Evolutionary conservation across 805 yeast genomes (phyloP), one percentile per base, ranked within the genome.

Genomic region (Grigorovia humatica): DNA sequence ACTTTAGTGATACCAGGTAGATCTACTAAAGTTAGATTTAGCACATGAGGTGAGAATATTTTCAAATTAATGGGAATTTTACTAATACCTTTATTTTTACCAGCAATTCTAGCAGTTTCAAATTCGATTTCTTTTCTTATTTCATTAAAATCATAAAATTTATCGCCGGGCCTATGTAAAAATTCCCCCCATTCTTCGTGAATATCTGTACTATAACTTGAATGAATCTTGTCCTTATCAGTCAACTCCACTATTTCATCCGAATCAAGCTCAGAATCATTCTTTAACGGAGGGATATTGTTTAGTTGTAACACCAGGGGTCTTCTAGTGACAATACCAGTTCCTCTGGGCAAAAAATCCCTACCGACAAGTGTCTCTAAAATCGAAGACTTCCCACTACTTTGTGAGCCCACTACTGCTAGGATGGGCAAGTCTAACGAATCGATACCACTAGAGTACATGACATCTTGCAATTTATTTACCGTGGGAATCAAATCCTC

Each of bases 1-100:
- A 93, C 99, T 68, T 93, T 93, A 43, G 99, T 93, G 63, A 93
- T 79, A 54, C 99, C 99, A 9, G 99, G 99, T 63, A 93, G 78
- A 72, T 93, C 99, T 43, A 93, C 97, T 61, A 93, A 77, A 8
- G 99, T 93, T 66, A 91, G 79, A 18, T 96, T 90, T 57, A 91
- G 75, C 46, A 91, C 98, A 60, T 88, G 89, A 20, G 99, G 98
- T 27, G 96, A 88, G 70, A 79, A 90, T 54, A 93, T 85, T 67
- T 96, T 83, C 66, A 93, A 76, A 70, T 93, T 91, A 67, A 93
- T 93, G 46, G 99, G 99, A 17, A 81, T 82, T 8, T 96, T 78
- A 17, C 96, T 85, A 55, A 93, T 93, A 45, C 99, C 98, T 60
- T 81, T 81, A 56, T 79, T 78, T 58, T 72, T 75, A 48, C 83